These are phyloP conservation scores for Silene vulgaris DNA, from an alignment of 179 eudicot genomes.

Conservation along the genomic window DNA sequence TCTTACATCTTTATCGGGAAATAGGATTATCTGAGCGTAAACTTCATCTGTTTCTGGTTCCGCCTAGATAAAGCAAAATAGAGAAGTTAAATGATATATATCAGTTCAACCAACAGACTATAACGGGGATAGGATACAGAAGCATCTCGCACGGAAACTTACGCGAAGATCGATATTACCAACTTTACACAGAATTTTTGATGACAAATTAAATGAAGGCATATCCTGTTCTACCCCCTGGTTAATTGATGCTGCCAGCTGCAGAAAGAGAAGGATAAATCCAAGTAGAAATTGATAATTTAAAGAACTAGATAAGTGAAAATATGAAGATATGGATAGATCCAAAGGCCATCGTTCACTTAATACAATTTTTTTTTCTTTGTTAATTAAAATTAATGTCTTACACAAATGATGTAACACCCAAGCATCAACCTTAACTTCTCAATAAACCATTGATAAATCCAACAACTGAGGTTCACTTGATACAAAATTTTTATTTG, in stretches of 20 bases:
- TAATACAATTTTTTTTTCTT: no score
- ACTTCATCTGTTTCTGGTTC: slow-evolving; percentile 91
- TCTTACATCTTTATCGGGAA: slow-evolving; percentile 78
- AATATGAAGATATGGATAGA: not conserved
- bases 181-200: slow-evolving; percentile 84
- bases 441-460: not conserved
- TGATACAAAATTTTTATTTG: no score
- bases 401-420: no score
- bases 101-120: slow-evolving; percentile 9
- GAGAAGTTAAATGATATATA: slow-evolving; percentile 9
- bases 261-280: slow-evolving; percentile 22
- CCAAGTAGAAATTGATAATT: not conserved
- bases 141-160: slow-evolving; percentile 23
- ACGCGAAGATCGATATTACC: slow-evolving; percentile 69
- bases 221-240: slow-evolving; percentile 72
- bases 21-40: slow-evolving; percentile 74
- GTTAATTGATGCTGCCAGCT: slow-evolving; percentile 91
- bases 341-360: not conserved
- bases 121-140: not conserved
- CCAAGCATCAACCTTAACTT: not conserved
- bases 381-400: no score
- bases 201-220: slow-evolving; percentile 79
- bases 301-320: not conserved
- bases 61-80: slow-evolving; percentile 50
- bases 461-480: not conserved